Percentiles rank a stretch among this genome's conserved stretches.
phyloP scores from a whole-genome alignment of 345 rosid species.

The Excoecaria agallocha region DNA sequence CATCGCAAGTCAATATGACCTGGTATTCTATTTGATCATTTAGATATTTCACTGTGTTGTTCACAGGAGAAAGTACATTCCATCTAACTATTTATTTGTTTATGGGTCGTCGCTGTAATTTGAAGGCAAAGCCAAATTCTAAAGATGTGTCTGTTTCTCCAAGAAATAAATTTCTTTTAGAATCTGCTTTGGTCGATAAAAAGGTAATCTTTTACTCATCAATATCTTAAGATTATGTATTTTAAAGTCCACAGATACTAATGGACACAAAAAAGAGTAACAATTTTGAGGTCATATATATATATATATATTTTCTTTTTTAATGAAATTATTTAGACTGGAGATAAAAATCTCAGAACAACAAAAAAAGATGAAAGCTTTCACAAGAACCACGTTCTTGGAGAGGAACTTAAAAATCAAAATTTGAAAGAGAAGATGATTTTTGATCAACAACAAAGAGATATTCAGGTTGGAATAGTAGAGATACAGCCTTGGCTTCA shows the following conservation, averaged over 20 bases:
- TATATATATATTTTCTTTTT: not conserved
- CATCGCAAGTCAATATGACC: conserved; percentile 56
- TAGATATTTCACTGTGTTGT: conserved; percentile 3
- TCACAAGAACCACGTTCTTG: conserved; percentile 35
- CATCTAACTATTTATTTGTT: not conserved
- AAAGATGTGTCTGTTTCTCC: conserved; percentile 42
- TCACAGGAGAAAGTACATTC: conserved; percentile 12
- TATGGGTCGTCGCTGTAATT: conserved; percentile 17
- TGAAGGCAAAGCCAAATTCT: conserved; percentile 47
- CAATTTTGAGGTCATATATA: not conserved
- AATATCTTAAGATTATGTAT: conserved; percentile 8
- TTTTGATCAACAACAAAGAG: conserved; percentile 71
- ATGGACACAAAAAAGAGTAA: not conserved
- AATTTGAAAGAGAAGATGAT: conserved; percentile 47
- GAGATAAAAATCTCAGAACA: conserved; percentile 48
- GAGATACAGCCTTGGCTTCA: not conserved
- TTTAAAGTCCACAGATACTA: not conserved
- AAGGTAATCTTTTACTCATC: conserved; percentile 45
- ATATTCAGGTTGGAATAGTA: conserved; percentile 51
- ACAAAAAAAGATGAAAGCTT: conserved; percentile 46
- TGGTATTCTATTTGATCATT: conserved; percentile 45
- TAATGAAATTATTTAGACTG: conserved; percentile 41
- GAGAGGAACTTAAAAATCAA: conserved; percentile 50
- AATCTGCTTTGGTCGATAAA: conserved; percentile 42
- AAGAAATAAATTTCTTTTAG: conserved; percentile 43